Percentiles rank a stretch among this genome's conserved stretches.
These are phyloP conservation scores for Nannizziopsis barbatae DNA, from an alignment of 2,329 filamentous ascomycete species.

Conservation along the genomic window DNA sequence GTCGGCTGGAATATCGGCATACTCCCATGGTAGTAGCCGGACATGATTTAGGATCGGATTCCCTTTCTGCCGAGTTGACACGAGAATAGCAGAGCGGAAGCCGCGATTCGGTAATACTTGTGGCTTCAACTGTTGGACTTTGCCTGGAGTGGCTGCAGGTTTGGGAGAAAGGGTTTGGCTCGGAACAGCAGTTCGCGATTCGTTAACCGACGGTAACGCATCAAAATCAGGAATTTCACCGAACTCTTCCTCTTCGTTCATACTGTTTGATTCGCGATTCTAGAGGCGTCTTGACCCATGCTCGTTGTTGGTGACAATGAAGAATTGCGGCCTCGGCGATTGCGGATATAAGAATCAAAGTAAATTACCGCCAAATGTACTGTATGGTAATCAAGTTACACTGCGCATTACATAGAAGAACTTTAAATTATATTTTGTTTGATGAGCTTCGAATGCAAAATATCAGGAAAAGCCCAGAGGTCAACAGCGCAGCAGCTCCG, in stretches of 20 bases:
- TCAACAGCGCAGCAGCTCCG: background rate
- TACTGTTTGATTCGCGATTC: constrained; percentile 15
- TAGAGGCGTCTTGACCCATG: constrained; percentile 13
- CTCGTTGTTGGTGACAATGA: constrained; percentile 10
- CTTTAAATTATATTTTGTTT: constrained; percentile 3
- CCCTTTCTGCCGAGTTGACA: constrained; percentile 85
- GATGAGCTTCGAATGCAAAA: background rate
- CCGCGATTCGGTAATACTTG: constrained; percentile 62
- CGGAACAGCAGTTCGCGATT: constrained; percentile 28
- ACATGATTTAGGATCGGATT: constrained; percentile 83
- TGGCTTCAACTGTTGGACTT: constrained; percentile 75
- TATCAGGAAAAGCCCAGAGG: too few relatives aligned
- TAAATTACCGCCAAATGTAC: background rate
- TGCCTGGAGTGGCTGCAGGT: constrained; percentile 31
- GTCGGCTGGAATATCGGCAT: constrained; percentile 90
- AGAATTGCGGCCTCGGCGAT: background rate
- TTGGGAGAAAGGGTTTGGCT: constrained; percentile 26
- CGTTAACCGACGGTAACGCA: constrained; percentile 18
- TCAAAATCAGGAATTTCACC: constrained; percentile 38
- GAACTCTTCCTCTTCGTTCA: constrained; percentile 37
- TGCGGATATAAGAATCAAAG: background rate
- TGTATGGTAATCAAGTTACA: constrained; percentile 6
- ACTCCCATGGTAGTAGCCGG: constrained; percentile 82
- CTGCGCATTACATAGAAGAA: background rate
- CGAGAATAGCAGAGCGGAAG: constrained; percentile 67